phyloP scores from a whole-genome alignment of 225 moss, liverwort and hornwort genomes.

The Ulota crispa region DNA sequence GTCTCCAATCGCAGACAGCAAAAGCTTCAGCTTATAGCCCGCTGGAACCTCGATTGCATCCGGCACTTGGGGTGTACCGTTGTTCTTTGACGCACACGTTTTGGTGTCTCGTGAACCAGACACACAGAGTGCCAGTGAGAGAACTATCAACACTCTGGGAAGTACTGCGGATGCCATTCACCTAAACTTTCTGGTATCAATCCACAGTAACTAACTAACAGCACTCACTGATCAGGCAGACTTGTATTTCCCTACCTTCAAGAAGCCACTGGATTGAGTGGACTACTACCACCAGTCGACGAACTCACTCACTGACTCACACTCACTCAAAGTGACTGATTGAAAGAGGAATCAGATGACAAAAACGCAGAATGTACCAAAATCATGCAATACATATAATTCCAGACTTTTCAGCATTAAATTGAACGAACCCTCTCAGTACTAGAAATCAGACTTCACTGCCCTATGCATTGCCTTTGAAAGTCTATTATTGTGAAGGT shows the following conservation, averaged over 20 bases:
- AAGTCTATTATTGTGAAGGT: not conserved
- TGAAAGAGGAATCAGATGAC: not conserved
- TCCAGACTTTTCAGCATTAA: not conserved
- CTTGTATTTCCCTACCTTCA: not conserved
- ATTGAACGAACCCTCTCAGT: not conserved
- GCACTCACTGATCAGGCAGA: not conserved
- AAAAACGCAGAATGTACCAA: not conserved
- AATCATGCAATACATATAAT: not conserved
- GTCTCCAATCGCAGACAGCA: constrained; percentile 12
- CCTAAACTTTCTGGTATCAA: not conserved
- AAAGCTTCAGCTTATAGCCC: constrained; percentile 23
- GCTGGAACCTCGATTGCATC: constrained; percentile 17
- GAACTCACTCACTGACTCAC: not conserved
- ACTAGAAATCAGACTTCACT: not conserved
- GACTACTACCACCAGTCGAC: not conserved
- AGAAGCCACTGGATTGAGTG: not conserved
- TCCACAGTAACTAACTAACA: not conserved
- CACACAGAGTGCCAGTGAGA: constrained; percentile 14
- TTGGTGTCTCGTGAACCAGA: constrained; percentile 3
- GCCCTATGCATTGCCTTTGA: not conserved
- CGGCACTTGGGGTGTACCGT: not conserved
- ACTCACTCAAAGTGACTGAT: too few species aligned
- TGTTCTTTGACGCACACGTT: not conserved
- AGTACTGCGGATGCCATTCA: not conserved
- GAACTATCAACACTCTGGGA: not conserved